Base-by-base conservation (phyloP, 768 basidiomycete species). In the Cystoderma amianthinum region DNA sequence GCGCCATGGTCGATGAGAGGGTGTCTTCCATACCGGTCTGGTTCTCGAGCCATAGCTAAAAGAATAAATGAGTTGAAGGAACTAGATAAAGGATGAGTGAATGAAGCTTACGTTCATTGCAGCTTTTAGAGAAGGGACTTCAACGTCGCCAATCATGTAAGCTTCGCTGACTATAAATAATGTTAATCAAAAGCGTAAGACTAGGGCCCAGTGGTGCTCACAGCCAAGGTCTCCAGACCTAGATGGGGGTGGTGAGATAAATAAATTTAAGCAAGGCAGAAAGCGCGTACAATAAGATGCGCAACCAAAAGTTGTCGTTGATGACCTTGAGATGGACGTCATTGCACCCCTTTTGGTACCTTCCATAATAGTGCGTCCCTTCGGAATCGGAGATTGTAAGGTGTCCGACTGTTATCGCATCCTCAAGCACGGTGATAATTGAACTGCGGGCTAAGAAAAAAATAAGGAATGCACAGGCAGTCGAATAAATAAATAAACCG, bases 101-200 rank as follows among this genome's bases (percentile, higher is more conserved):
- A 36, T 43, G 35, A 13, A 23, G 69, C 80, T 44, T 57, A 81
- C 80, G 52, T 80, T 68, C 80, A 82, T 81, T 24, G 71, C 68
- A 16, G 68, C 64, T 54, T 74, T 78, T 46, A 82, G 72, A 50
- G 68, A 69, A 45, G 69, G 70, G 5, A 81, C 77, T 50, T 82
- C 67, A 24, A 82, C 64, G 45, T 83, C 81, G 40, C 80, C 81
- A 56, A 82, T 68, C 81, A 83, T 82, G 57, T 79, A 83, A 2
- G 80, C 81, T 67, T 83, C 81, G 56, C 80, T 82, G 63, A 83
- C 80, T 83, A 50, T 39, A 52, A 44, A 43, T 45, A 33, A 44
- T 34, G 11, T 22, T 34, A 25, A 43, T 45, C 23, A 45, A 38
- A n/a, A 20, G 45, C 35, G 37, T 42, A 43, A 4, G 33, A 39